Base-by-base conservation (phyloP, 345 rosid species). In the Mercurialis annua region DNA sequence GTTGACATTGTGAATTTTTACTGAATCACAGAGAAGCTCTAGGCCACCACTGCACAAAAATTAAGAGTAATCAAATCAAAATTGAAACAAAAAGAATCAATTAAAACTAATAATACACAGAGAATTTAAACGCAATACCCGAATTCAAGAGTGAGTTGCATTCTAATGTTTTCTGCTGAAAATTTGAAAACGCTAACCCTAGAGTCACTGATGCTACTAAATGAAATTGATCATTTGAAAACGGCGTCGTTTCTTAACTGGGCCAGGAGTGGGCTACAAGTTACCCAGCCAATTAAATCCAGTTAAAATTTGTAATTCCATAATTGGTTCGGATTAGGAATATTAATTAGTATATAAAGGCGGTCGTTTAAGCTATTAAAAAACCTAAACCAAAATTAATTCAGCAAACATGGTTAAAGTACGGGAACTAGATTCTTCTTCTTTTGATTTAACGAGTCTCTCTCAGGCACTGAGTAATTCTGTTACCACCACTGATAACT, bases 61-160 rank as follows among this genome's bases (percentile, higher is more conserved):
- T 6, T 1, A 0, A 29, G 6, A 7, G 29, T n/a, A 36, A 21
- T 21, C 36, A 5, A 24, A 52, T 5, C 21, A 64, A 21, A 31
- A 23, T 17, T 5, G 23, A 52, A 21, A 48, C 6, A 68, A 4
- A 18, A 16, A 64, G 29, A 5, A 26, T 43, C 8, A 18, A 29
- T 10, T 23, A 56, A 16, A 10, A n/a, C 9, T 6, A 6, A 21
- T 21, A 21, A 24, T n/a, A 21, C 29, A 8, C 7, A 44, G 47
- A 44, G 15, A 53, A 21, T 6, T n/a, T 54, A 5, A 1, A 23
- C n/a, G n/a, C 2, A 31, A 8, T 65, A 88, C 97, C 97, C 97
- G 69, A 88, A 90, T 79, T 90, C 98, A 6, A 93, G 86, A 2
- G 93, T 86, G 57, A 92, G 81, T 57, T 82, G 90, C 98, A 90